phyloP scores from a whole-genome alignment of 441 rosid species.

The Populus trichocarpa region DNA sequence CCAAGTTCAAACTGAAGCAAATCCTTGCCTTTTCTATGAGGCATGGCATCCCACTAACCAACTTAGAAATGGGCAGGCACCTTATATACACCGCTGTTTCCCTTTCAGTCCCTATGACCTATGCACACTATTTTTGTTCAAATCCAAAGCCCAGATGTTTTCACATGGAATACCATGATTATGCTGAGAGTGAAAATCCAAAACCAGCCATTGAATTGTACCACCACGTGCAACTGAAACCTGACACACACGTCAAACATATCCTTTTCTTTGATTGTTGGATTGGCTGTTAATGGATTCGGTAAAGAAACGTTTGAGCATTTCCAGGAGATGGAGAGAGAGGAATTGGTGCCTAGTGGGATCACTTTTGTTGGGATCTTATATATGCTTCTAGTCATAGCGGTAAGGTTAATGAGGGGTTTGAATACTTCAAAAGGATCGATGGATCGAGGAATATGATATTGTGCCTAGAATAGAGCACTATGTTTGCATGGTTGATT shows the following conservation, averaged over 20 bases:
- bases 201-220: constrained; percentile 48
- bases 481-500: constrained; percentile 81
- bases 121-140: constrained; percentile 49
- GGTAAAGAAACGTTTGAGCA: constrained; percentile 61
- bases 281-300: constrained; percentile 72
- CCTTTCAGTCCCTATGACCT: constrained; percentile 52
- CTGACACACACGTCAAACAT: constrained; percentile 62
- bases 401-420: constrained; percentile 76
- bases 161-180: constrained; percentile 73
- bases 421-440: constrained; percentile 50
- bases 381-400: constrained; percentile 82
- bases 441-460: constrained; percentile 41
- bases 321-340: constrained; percentile 49
- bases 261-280: constrained; percentile 79
- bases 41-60: constrained; percentile 41
- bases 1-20: constrained; percentile 45
- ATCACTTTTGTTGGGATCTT: constrained; percentile 70
- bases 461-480: constrained; percentile 69
- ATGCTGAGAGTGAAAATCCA: constrained; percentile 52
- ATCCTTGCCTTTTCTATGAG: constrained; percentile 66
- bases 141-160: constrained; percentile 42
- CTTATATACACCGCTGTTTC: constrained; percentile 52
- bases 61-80: constrained; percentile 47
- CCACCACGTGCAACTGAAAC: constrained; percentile 40
- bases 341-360: constrained; percentile 48